These are phyloP conservation scores for Leccinum barrowsii DNA, from an alignment of 768 basidiomycete genomes.

Conservation along the genomic window DNA sequence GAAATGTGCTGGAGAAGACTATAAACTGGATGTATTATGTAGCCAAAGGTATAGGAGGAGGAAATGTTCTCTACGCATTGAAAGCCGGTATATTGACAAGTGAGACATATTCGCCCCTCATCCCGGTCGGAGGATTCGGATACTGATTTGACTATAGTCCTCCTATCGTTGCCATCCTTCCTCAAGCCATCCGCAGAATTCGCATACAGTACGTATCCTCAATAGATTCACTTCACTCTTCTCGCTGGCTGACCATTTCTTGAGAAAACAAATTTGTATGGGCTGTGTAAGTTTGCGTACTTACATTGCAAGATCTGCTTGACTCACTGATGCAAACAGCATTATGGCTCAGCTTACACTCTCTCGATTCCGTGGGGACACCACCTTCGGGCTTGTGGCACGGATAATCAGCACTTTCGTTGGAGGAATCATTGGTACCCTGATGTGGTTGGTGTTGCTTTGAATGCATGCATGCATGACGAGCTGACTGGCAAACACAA, in stretches of 20 bases:
- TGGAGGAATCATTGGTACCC: conserved; percentile 59
- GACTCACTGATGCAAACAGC: conserved; percentile 29
- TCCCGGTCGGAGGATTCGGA: not conserved
- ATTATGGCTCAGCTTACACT: conserved; percentile 76
- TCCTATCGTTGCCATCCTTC: conserved; percentile 59
- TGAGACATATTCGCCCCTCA: conserved; percentile 23
- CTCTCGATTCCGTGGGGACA: conserved; percentile 72
- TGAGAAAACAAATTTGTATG: conserved; percentile 64
- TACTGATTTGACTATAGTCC: conserved; percentile 34
- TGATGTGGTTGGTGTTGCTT: conserved; percentile 54
- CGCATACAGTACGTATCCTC: conserved; percentile 49
- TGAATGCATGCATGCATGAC: not conserved
- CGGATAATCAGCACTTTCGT: conserved; percentile 63
- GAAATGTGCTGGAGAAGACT: conserved; percentile 51
- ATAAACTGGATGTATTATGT: conserved; percentile 45
- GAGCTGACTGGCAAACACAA: conserved; percentile 19
- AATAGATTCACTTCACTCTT: not conserved
- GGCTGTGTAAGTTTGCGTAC: conserved; percentile 52
- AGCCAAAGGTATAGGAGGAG: conserved; percentile 42
- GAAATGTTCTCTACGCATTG: conserved; percentile 65
- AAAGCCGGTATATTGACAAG: conserved; percentile 68
- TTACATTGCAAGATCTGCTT: not conserved
- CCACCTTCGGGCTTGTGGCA: conserved; percentile 58
- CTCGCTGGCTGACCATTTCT: conserved; percentile 2
- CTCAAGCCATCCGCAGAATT: conserved; percentile 50